These are phyloP conservation scores for Omphalotus olearius DNA, from an alignment of 1,284 basidiomycete species.

Conservation along the genomic window DNA sequence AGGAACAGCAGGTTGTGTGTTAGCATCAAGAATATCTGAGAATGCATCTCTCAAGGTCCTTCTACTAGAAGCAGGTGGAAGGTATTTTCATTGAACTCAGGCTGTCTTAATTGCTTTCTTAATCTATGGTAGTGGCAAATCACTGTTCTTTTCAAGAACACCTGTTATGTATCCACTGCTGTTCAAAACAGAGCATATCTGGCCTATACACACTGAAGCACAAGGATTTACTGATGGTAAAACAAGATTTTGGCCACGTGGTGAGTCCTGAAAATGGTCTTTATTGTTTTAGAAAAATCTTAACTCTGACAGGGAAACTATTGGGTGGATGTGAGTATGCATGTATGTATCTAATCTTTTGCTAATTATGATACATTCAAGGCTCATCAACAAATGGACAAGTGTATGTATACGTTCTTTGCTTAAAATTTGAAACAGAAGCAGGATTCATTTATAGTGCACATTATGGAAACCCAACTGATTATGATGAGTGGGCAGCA, in stretches of 20 bases:
- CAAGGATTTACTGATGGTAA: conserved; percentile 44
- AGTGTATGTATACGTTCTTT: conserved; percentile 37
- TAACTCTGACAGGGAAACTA: conserved; percentile 45
- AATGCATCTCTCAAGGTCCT: conserved; percentile 51
- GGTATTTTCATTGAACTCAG: conserved; percentile 32
- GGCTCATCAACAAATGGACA: conserved; percentile 65
- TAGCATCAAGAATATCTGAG: conserved; percentile 64
- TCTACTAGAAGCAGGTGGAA: conserved; percentile 61
- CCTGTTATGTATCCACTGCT: conserved; percentile 38
- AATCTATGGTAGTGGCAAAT: conserved; percentile 29
- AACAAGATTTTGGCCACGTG: conserved; percentile 57
- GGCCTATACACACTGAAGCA: conserved; percentile 50
- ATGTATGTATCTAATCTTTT: neutral
- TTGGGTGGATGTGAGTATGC: conserved; percentile 60
- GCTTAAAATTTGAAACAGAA: neutral
- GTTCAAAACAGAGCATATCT: conserved; percentile 44
- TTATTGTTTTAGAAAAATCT: neutral
- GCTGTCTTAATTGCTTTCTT: neutral
- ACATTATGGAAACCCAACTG: conserved; percentile 63
- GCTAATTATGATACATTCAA: conserved; percentile 20
- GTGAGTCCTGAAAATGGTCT: conserved; percentile 29
- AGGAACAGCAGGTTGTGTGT: conserved; percentile 60
- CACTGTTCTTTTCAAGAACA: conserved; percentile 32
- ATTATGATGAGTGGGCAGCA: conserved; percentile 67
- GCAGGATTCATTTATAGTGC: conserved; percentile 41